Evolutionary conservation across 192 early-diverging fungal genomes (phyloP), one percentile per base, ranked within the genome.

Genomic region (Globomyces pollinis-pini): DNA sequence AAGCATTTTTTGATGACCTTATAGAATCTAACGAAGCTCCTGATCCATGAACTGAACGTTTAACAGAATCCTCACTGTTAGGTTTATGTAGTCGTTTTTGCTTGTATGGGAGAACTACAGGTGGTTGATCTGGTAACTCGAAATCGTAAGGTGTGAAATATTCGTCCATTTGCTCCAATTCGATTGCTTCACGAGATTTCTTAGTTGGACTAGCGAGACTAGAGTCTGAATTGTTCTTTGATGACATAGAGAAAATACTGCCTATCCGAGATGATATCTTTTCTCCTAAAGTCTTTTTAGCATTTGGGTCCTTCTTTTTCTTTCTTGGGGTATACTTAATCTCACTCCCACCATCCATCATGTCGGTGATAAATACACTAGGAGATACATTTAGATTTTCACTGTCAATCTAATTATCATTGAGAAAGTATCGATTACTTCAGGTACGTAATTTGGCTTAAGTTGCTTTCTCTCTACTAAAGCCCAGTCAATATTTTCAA

Each of bases 91-190:
- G n/a, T n/a, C n/a, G n/a, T n/a, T n/a, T n/a, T n/a, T n/a, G n/a
- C n/a, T n/a, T n/a, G n/a, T n/a, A n/a, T n/a, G n/a, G n/a, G n/a
- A n/a, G n/a, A n/a, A n/a, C n/a, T n/a, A n/a, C n/a, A n/a, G n/a
- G n/a, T n/a, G n/a, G n/a, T n/a, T 52, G 50, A 11, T 52, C 50
- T 6, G 50, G 50, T 13, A 16, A n/a, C 26, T 52, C 50, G 16
- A 31, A 52, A 24, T 52, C 34, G 21, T 52, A 52, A 16, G 30
- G 30, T 6, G 21, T 52, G 16, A 15, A 52, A 24, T 52, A 52
- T 23, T 52, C 26, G 4, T 16, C 4, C 50, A 52, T 52, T 13
- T 52, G 16, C 7, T 31, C 50, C 30, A 52, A 52, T 23, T 52
- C 50, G 15, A 34, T 16, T 23, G 13, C 31, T 36, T 52, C 21